phyloP scores from a whole-genome alignment of 2,329 filamentous ascomycete species.

The Pseudogymnoascus sp. region DNA sequence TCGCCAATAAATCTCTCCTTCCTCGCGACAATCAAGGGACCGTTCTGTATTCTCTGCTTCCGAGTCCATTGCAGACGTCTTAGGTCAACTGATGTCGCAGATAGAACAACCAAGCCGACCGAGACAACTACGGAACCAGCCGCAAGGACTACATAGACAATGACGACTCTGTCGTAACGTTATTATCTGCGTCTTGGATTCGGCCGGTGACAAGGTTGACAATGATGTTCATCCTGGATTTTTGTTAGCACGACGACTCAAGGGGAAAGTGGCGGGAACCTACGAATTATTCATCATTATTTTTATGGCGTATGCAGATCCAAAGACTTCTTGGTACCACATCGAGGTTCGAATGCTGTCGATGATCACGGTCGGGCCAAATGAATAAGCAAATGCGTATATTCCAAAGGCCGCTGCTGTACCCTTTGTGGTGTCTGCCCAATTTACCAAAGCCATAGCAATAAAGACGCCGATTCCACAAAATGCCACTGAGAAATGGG shows the following conservation, averaged over 20 bases:
- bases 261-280: conserved; percentile 13
- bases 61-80: conserved; percentile 51
- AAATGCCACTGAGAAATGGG: conserved; percentile 27
- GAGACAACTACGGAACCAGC: conserved; percentile 42
- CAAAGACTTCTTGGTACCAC: conserved; percentile 54
- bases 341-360: conserved; percentile 53
- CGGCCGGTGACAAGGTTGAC: conserved; percentile 50
- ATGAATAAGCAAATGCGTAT: conserved; percentile 47
- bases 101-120: conserved; percentile 32
- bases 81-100: conserved; percentile 36
- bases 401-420: conserved; percentile 54
- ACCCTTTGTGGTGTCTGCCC: conserved; percentile 40
- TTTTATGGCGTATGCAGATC: conserved; percentile 52
- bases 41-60: conserved; percentile 42
- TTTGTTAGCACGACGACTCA: neutral
- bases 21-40: conserved; percentile 37
- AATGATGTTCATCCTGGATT: conserved; percentile 50
- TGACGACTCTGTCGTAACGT: conserved; percentile 48
- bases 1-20: conserved; percentile 36
- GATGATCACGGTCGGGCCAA: conserved; percentile 53
- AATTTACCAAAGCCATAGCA: conserved; percentile 48
- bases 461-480: conserved; percentile 45
- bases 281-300: conserved; percentile 54
- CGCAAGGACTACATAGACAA: conserved; percentile 49
- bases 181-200: conserved; percentile 50